Conservation (phyloP, 1,284 basidiomycete genomes). For the Ganoderma lingzhi region DNA sequence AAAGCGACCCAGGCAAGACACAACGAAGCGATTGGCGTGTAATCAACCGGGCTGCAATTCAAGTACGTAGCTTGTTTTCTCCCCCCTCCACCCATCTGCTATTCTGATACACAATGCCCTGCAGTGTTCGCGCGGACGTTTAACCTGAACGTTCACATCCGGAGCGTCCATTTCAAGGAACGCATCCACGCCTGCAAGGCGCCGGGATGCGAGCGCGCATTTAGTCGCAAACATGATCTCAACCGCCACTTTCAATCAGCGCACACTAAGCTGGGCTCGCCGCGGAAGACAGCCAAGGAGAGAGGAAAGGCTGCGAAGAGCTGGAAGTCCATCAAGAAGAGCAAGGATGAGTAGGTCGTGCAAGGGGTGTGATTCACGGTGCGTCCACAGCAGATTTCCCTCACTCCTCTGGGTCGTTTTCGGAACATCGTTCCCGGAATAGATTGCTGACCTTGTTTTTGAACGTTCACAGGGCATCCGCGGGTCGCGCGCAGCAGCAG, state of each 20-base stretch:
- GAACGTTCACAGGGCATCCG: constrained; percentile 2
- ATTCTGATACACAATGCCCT: neutral
- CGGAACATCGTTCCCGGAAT: neutral
- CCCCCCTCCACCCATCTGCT: neutral
- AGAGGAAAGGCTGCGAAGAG: neutral
- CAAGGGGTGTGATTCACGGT: constrained; percentile 21
- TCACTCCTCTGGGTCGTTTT: no score
- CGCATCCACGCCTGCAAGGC: constrained; percentile 17
- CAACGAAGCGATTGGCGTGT: constrained; percentile 15
- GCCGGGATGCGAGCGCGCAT: constrained; percentile 9
- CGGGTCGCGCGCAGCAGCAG: constrained; percentile 13
- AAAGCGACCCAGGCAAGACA: constrained; percentile 11
- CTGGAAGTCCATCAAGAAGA: constrained; percentile 1
- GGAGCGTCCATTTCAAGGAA: constrained; percentile 15
- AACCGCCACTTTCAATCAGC: constrained; percentile 16
- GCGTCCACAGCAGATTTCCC: neutral
- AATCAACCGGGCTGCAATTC: neutral
- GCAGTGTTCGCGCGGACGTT: constrained; percentile 21
- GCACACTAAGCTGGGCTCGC: constrained; percentile 23
- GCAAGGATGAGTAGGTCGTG: neutral
- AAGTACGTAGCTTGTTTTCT: neutral
- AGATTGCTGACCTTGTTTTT: neutral
- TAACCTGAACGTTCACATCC: constrained; percentile 26
- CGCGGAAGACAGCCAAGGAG: constrained; percentile 6
- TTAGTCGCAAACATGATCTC: constrained; percentile 26